Conservation (phyloP, 2,329 filamentous ascomycete species). For the Microsporum ferrugineum region DNA sequence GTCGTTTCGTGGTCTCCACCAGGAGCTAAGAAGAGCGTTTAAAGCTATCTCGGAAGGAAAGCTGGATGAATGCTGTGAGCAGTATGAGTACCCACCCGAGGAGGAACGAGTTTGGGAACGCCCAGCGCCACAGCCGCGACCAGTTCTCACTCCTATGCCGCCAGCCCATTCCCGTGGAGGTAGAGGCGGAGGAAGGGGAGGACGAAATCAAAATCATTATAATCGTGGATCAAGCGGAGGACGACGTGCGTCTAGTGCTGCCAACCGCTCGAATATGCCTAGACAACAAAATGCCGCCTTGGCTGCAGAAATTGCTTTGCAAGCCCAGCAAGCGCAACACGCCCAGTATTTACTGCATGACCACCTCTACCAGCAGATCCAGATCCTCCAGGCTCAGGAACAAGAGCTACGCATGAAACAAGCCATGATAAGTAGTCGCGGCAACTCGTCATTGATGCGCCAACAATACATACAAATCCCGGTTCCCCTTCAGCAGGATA, state of each 20-base stretch:
- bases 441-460: constrained; percentile 31
- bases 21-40: constrained; percentile 81
- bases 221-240: constrained; percentile 36
- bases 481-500: constrained; percentile 27
- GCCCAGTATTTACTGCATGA: constrained; percentile 39
- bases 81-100: constrained; percentile 78
- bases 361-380: constrained; percentile 40
- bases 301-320: constrained; percentile 19
- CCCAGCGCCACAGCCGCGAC: constrained; percentile 45
- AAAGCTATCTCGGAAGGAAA: constrained; percentile 67
- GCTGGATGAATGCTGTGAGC: constrained; percentile 71
- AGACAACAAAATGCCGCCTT: constrained; percentile 32
- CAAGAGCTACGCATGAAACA: constrained; percentile 39
- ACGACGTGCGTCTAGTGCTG: constrained; percentile 48
- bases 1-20: constrained; percentile 80
- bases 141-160: constrained; percentile 38
- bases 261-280: constrained; percentile 32
- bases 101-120: constrained; percentile 51
- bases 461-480: constrained; percentile 32
- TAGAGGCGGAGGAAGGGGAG: constrained; percentile 40
- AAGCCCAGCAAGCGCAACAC: constrained; percentile 31
- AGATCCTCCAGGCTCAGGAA: constrained; percentile 40
- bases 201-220: constrained; percentile 38
- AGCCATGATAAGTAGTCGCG: constrained; percentile 30
- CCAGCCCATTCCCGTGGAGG: constrained; percentile 37